A percentile compares a stretch with the other conserved stretches of the same genome.
These are phyloP conservation scores for Cyclotella cryptica DNA, from an alignment of 108 stramenopile genomes.

Conservation along the genomic window DNA sequence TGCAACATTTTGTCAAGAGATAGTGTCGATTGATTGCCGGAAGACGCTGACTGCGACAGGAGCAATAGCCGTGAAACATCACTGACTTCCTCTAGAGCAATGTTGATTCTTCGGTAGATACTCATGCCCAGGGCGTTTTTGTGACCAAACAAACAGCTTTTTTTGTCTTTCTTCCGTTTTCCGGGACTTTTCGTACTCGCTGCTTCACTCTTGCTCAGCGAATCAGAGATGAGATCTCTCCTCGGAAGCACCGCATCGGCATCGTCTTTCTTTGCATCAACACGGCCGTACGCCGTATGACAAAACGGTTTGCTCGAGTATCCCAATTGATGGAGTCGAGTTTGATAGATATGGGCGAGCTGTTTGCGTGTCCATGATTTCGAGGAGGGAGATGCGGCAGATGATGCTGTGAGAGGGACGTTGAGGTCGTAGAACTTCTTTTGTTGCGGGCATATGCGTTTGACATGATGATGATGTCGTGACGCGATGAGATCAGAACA, in stretches of 20 bases:
- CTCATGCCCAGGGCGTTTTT: conserved; percentile 24
- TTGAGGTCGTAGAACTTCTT: conserved; percentile 24
- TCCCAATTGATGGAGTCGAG: conserved; percentile 51
- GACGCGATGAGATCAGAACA: too few relatives aligned
- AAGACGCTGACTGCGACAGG: neutral
- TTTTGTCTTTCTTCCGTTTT: neutral
- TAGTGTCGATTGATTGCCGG: neutral
- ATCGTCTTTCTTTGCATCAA: conserved; percentile 54
- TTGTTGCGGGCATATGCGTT: too few relatives aligned
- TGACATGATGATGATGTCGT: too few relatives aligned
- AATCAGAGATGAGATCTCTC: conserved; percentile 25
- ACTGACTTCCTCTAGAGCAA: conserved; percentile 70
- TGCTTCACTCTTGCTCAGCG: conserved; percentile 16
- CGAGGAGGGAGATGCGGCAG: conserved; percentile 13
- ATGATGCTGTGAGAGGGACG: conserved; percentile 12
- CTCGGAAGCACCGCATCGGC: conserved; percentile 59
- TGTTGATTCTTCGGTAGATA: conserved; percentile 66
- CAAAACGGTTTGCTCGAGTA: conserved; percentile 63
- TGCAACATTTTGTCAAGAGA: conserved; percentile 36
- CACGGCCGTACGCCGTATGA: conserved; percentile 71
- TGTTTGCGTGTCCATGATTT: conserved; percentile 18
- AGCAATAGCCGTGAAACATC: conserved; percentile 62
- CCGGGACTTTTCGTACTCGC: neutral
- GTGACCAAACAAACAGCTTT: conserved; percentile 31
- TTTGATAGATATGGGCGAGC: conserved; percentile 35